Percentiles rank a stretch among this genome's conserved stretches.
phyloP scores from a whole-genome alignment of 1,284 basidiomycete genomes.

The Ustilago shanxiensis region DNA sequence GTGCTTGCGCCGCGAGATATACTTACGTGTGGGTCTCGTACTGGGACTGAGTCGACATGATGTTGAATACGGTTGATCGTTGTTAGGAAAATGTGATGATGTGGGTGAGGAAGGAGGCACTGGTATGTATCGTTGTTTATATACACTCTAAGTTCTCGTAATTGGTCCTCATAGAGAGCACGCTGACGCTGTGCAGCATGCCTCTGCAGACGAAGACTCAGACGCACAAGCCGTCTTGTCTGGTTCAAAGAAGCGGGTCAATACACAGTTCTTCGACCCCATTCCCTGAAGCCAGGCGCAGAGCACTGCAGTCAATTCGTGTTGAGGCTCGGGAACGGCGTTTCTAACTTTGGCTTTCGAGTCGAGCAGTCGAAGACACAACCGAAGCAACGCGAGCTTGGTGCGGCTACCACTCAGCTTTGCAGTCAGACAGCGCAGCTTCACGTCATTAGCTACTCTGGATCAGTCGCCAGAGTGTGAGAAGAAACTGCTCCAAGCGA shows the following conservation, averaged over 20 bases:
- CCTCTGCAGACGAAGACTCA: conserved; percentile 4
- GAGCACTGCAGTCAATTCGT: neutral
- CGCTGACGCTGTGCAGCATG: conserved; percentile 23
- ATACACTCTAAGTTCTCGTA: conserved; percentile 11
- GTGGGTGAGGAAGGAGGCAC: too few species aligned
- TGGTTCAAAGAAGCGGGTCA: neutral
- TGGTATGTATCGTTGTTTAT: too few species aligned
- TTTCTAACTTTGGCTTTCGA: conserved; percentile 22
- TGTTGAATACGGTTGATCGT: conserved; percentile 8
- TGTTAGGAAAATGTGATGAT: neutral
- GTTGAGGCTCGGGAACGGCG: conserved; percentile 1
- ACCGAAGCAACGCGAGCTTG: neutral
- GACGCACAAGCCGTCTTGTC: neutral
- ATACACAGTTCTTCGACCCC: neutral
- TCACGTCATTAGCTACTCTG: conserved; percentile 36
- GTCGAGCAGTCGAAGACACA: neutral
- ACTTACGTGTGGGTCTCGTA: conserved; percentile 55
- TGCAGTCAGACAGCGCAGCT: conserved; percentile 30
- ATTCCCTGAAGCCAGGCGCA: too few species aligned
- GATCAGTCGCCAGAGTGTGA: neutral
- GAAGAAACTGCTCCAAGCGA: neutral
- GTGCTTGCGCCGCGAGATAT: too few species aligned
- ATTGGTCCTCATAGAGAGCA: neutral
- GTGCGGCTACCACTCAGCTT: conserved; percentile 28
- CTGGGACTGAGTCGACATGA: conserved; percentile 52